Base-by-base conservation (phyloP, 2,329 filamentous ascomycete species). In the Penicillium occitanis region DNA sequence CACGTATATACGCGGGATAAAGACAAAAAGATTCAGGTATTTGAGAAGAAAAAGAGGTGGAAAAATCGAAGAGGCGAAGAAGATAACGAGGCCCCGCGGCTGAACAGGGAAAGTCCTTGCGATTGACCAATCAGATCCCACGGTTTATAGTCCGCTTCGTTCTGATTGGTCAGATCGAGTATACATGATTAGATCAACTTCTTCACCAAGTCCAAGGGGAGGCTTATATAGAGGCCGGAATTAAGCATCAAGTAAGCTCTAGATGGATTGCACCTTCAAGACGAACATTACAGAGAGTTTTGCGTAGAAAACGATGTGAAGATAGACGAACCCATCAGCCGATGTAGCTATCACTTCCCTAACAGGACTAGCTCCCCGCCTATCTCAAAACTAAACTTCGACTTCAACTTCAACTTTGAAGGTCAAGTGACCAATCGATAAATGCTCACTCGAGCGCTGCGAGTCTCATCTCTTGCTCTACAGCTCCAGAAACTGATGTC, bases 71-170 rank as follows among this genome's bases (percentile, higher is more conserved):
- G 57, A 37, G 35, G 19, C 5, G 14, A 50, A 57, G 6, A 13
- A 55, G 44, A 58, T 17, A 40, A 30, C 7, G 22, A 28, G 50
- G 48, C 48, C 57, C 55, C 30, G 50, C 37, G 28, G 28, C 65
- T 44, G 11, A 59, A 63, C 11, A 46, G 46, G 65, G 65, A n/a
- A 66, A 50, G 65, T 66, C 65, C 65, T 66, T 40, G 65, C 65
- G 65, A 35, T 30, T 63, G 51, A n/a, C 61, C 61, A 64, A 44
- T 46, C 57, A 59, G 2, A 17, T 19, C 3, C 3, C 14, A 5
- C 14, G 8, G 6, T 30, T 19, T 13, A n/a, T 13, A 30, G 13
- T 60, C 10, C 4, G 19, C 40, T 46, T 13, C 25, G 5, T 11
- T 46, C 22, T 44, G 57, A 44, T 60, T 60, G 40, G 57, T 1